Base-by-base conservation (phyloP, 805 yeast species). In the Torulaspora franciscae region DNA sequence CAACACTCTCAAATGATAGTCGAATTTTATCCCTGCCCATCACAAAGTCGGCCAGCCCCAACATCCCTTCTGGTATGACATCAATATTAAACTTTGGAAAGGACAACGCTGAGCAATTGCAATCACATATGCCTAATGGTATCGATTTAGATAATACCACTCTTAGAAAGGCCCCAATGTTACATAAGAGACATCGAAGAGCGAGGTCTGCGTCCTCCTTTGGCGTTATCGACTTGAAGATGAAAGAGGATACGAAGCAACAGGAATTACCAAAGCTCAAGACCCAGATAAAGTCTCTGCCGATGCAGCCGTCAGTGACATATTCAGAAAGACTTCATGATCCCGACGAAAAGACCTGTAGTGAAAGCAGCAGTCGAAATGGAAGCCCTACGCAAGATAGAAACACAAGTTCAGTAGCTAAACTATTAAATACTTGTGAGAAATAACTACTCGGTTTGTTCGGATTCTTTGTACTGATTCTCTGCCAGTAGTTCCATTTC, bases 401-500 rank as follows among this genome's bases (percentile, higher is more conserved):
- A 43, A 45, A 30, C 24, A 25, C 33, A 14, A 44, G 42, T 29
- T 42, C 51, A 8, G 51, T 48, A n/a, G 48, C 48, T 23, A 48
- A 48, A 32, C 30, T 48, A 36, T 37, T 48, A 32, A 48, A 48
- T 33, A 48, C 44, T 39, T 39, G 46, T 48, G 40, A 38, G 19
- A 23, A 41, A 14, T 8, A 15, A 30, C 15, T 19, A 30, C 14
- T 13, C 9, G 11, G 28, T 15, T 28, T 25, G 35, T 27, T 35
- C 37, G 15, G 47, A 44, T 32, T 57, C 56, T 29, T 43, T 25
- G 43, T 68, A 74, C 55, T 76, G 73, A 15, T 66, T 69, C 48
- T 79, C 82, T 0, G 85, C 81, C 55, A 80, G 64, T 11, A 65
- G 59, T 57, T 82, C 87, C 45, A 82, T 74, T 49, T 83, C 88